Evolutionary conservation across 2,329 filamentous ascomycete genomes (phyloP).

Genomic region (Monilinia fructicola): DNA sequence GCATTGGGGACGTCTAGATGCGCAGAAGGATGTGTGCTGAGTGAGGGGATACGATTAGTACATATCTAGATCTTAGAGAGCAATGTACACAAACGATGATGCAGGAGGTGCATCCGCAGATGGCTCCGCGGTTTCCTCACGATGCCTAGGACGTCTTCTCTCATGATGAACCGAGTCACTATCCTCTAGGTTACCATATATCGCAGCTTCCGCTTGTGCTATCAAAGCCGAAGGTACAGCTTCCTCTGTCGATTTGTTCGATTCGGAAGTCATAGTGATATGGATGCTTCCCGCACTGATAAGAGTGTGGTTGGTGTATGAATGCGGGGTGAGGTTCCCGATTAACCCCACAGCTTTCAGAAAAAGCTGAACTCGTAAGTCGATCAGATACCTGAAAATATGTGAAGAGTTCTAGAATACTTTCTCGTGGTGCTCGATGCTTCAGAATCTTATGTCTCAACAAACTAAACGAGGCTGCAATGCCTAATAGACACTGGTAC

Average conservation of each 20-base stretch:
- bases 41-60: neutral
- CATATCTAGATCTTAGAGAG: neutral
- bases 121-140: neutral
- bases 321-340: neutral
- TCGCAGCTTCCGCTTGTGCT: slow-evolving; percentile 40
- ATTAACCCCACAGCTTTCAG: neutral
- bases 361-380: neutral
- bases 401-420: neutral
- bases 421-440: neutral
- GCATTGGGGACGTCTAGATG: slow-evolving; percentile 32
- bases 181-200: slow-evolving; percentile 35
- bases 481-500: neutral
- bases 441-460: neutral
- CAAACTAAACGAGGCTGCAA: neutral
- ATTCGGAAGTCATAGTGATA: slow-evolving; percentile 21
- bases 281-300: slow-evolving; percentile 2
- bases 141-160: slow-evolving; percentile 18
- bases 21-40: slow-evolving; percentile 1
- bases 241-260: slow-evolving; percentile 20
- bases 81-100: slow-evolving; percentile 15
- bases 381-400: neutral
- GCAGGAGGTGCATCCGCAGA: neutral
- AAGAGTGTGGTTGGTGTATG: neutral
- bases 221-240: slow-evolving; percentile 34
- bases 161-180: slow-evolving; percentile 21